A percentile compares a stretch with the other conserved stretches of the same genome.
Conservation (phyloP, 139 green algal species). For the Chlorella sp. region DNA sequence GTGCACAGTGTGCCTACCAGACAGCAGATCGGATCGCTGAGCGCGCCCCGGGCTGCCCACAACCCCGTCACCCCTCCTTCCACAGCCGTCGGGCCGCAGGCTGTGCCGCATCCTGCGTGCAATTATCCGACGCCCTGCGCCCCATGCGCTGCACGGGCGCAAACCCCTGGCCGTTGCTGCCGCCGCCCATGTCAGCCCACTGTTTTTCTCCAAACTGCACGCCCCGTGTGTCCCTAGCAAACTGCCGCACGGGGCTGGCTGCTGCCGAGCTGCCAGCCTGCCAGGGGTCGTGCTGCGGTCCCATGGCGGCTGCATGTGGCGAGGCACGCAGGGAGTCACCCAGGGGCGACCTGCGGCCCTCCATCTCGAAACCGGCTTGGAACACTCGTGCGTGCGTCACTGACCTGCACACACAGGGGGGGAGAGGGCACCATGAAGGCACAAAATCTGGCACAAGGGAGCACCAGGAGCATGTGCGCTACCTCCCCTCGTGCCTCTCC, state of each 20-base stretch:
- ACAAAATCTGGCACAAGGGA: not conserved
- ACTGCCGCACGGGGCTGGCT: not conserved
- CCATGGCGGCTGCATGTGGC: not conserved
- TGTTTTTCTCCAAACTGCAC: not conserved
- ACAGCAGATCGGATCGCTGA: too few relatives aligned
- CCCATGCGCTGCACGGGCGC: not conserved
- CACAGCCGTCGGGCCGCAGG: not conserved
- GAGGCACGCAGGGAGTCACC: not conserved
- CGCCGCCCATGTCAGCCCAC: not conserved
- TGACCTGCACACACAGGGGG: not conserved
- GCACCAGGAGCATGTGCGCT: too few relatives aligned
- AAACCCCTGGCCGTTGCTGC: not conserved
- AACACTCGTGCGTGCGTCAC: not conserved
- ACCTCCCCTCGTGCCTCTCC: not conserved
- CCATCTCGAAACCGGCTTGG: not conserved
- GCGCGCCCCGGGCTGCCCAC: not conserved
- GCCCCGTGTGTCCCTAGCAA: not conserved
- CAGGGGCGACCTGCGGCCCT: slow-evolving; percentile 17
- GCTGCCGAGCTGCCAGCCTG: not conserved
- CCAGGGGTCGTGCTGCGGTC: not conserved
- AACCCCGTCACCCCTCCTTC: not conserved
- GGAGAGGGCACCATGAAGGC: not conserved
- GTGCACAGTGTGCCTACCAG: too few relatives aligned
- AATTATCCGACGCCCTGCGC: not conserved
- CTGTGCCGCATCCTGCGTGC: not conserved